Evolutionary conservation across 1,284 basidiomycete genomes (phyloP), one percentile per base, ranked within the genome.

Genomic region (Hymenochaete sp.): DNA sequence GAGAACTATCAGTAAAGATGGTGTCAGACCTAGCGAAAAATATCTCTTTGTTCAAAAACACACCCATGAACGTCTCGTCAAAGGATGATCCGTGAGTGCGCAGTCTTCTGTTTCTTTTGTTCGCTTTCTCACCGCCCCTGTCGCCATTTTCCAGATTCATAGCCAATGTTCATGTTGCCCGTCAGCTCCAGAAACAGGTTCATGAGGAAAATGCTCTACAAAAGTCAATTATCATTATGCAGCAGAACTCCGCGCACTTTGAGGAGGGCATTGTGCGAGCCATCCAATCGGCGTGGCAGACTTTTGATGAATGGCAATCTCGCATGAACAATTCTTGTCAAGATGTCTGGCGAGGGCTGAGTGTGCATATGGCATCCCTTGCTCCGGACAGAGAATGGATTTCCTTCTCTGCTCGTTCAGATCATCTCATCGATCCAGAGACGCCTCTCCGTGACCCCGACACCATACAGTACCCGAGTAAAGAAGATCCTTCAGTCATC

Each of bases 161-260:
- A 27, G 67, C 75, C 58, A 98, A 98, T 71, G 72, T 79, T 53
- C 72, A 78, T 41, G 95, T 98, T 43, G 66, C 76, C 46, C 83
- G 80, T 49, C 95, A 98, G 67, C 82, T 98, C 37, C 80, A 87
- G 57, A 92, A 87, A 60, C 89, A 93, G 64, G 92, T 98, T 38
- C 83, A 93, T 65, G 95, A 96, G 67, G 96, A 98, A 68, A 98
- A 98, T 60, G 82, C 93, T 0, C 77, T 98, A 14, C 96, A 98
- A 66, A 98, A 98, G 65, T 91, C 85, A n/a, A 88, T 98, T 60
- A 85, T 98, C 59, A 96, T 98, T 63, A 98, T 97, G 80, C 95
- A 98, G 63, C 87, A 97, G 58, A 97, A 97, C 65, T 91, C 86
- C 38, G 95, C 93, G 18, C 87, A 96, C 63, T 98, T 98, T 56